Evolutionary conservation across 176 grass and related monocot genomes (phyloP).

Genomic region (Oryza coarctata): DNA sequence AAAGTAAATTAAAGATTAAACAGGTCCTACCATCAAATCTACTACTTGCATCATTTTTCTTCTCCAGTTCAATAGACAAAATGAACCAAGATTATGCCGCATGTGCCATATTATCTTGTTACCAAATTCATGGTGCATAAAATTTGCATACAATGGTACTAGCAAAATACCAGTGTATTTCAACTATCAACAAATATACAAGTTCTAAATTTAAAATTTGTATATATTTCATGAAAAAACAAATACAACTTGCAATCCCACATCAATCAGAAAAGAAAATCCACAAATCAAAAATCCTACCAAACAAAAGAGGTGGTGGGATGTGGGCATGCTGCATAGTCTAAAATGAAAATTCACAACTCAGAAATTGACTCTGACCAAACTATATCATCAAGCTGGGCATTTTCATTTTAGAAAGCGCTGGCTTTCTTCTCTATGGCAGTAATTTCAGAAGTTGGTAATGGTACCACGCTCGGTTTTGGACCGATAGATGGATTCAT

Average conservation of each 20-base stretch:
- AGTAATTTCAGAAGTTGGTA: too few relatives aligned
- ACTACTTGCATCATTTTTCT: not conserved
- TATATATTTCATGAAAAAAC: not conserved
- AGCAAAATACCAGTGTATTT: not conserved
- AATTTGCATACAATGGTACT: not conserved
- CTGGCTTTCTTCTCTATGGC: too few relatives aligned
- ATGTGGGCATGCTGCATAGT: not conserved
- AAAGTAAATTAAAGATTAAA: conserved; percentile 11
- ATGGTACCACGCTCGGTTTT: too few relatives aligned
- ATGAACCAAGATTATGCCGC: not conserved
- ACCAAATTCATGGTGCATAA: not conserved
- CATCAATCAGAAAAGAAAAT: not conserved
- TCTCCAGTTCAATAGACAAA: not conserved
- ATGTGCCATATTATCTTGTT: not conserved
- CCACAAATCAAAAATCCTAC: too few relatives aligned
- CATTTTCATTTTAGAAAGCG: too few relatives aligned
- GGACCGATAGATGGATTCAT: too few relatives aligned
- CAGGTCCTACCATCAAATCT: not conserved
- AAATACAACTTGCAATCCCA: not conserved
- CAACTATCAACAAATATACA: not conserved
- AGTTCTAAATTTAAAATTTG: not conserved
- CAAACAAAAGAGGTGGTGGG: not conserved
- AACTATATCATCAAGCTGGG: too few relatives aligned
- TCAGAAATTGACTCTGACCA: not conserved
- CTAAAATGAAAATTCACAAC: not conserved